These are phyloP conservation scores for Plasmodium blacklocki DNA, from an alignment of 169 alveolate genomes.

Conservation along the genomic window DNA sequence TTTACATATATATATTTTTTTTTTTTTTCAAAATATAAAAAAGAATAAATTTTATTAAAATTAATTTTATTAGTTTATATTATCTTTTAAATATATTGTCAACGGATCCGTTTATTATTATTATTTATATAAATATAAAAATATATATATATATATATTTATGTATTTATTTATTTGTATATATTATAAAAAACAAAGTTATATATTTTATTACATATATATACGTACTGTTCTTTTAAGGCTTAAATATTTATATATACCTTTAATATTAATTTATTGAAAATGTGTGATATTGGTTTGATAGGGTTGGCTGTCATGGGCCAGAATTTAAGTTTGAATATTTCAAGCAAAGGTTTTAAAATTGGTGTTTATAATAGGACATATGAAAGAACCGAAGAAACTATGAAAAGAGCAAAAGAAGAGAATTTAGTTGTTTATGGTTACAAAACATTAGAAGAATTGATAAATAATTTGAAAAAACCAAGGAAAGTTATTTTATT, in stretches of 20 bases:
- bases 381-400: conserved; percentile 60
- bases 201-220: not conserved
- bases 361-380: conserved; percentile 87
- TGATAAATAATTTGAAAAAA: conserved; percentile 78
- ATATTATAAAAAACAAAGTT: no score
- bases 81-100: no score
- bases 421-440: conserved; percentile 67
- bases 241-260: not conserved
- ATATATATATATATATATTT: conserved; percentile 1
- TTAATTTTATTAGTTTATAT: no score
- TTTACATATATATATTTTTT: no score
- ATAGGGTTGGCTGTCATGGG: conserved; percentile 91
- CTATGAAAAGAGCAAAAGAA: conserved; percentile 79
- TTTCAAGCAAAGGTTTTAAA: conserved; percentile 84
- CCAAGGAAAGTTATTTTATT: conserved; percentile 87
- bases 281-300: conserved; percentile 85
- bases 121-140: not conserved
- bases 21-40: no score
- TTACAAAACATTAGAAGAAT: conserved; percentile 76
- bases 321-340: conserved; percentile 84
- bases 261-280: conserved; percentile 16
- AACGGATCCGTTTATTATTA: not conserved
- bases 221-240: not conserved
- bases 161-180: not conserved
- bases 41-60: no score